phyloP scores from a whole-genome alignment of 129 eudicot species.

The Pulicaria dysenterica region DNA sequence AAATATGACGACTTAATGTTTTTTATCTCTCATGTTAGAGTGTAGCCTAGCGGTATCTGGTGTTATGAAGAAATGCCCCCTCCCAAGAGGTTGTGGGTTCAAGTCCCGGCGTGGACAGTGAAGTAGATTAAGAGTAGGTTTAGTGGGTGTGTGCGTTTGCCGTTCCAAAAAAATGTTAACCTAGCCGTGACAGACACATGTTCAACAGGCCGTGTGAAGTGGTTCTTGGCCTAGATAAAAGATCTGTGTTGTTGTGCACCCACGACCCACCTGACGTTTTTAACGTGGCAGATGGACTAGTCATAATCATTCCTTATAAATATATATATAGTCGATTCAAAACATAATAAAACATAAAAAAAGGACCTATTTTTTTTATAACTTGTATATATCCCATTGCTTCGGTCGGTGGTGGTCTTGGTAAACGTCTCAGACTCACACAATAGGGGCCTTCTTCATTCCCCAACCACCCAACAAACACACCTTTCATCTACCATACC shows the following conservation, averaged over 20 bases:
- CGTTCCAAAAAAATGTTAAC: too few relatives aligned
- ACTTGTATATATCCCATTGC: too few relatives aligned
- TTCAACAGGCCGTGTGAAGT: background rate
- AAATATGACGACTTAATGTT: too few relatives aligned
- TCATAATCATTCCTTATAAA: constrained; percentile 15
- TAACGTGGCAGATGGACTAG: constrained; percentile 25
- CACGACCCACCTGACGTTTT: constrained; percentile 18
- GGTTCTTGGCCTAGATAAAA: background rate
- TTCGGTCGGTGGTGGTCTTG: constrained; percentile 6
- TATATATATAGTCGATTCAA: background rate
- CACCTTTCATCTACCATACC: constrained; percentile 2
- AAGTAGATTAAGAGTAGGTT: too few relatives aligned
- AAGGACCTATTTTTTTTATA: constrained; percentile 25
- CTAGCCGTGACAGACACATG: constrained; percentile 17
- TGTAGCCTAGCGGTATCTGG: too few relatives aligned
- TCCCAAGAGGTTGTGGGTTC: too few relatives aligned
- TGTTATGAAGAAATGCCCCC: too few relatives aligned
- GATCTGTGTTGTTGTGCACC: constrained; percentile 8
- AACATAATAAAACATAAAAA: constrained; percentile 1
- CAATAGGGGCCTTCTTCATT: background rate
- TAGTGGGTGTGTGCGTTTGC: too few relatives aligned
- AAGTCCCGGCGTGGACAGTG: too few relatives aligned
- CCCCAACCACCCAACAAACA: constrained; percentile 21
- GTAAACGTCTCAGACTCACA: constrained; percentile 15
- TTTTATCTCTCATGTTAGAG: too few relatives aligned